A percentile compares a stretch with the other conserved stretches of the same genome.
Conservation (phyloP, 495 filamentous ascomycete genomes). For the Talaromyces nanjingensis region DNA sequence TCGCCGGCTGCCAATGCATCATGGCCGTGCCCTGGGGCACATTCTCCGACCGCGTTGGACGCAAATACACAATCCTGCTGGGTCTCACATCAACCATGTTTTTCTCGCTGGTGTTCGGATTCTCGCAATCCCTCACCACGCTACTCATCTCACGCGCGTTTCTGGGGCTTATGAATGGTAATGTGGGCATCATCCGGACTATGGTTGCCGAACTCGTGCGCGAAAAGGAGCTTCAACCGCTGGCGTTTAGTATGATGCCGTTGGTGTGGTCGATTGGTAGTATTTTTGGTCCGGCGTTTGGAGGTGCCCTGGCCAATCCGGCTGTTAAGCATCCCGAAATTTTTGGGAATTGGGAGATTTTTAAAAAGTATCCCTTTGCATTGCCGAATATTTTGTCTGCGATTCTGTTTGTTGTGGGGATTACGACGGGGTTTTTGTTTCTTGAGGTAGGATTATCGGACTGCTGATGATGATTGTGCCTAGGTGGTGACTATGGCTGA, state of each 20-base stretch:
- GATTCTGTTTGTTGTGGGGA: slow-evolving; percentile 63
- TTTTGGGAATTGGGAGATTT: slow-evolving; percentile 59
- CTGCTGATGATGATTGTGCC: slow-evolving; percentile 1
- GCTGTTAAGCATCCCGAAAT: slow-evolving; percentile 57
- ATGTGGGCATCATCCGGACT: slow-evolving; percentile 73
- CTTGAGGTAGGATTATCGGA: slow-evolving; percentile 36
- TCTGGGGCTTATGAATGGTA: slow-evolving; percentile 67
- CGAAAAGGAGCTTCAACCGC: slow-evolving; percentile 71
- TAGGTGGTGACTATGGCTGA: slow-evolving; percentile 4
- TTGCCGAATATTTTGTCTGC: slow-evolving; percentile 76
- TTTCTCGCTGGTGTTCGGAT: slow-evolving; percentile 65
- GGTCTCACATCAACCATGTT: slow-evolving; percentile 69
- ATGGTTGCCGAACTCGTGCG: slow-evolving; percentile 82
- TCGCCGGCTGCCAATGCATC: slow-evolving; percentile 63
- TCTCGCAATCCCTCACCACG: slow-evolving; percentile 66
- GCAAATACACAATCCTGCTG: slow-evolving; percentile 67
- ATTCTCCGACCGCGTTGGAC: slow-evolving; percentile 63
- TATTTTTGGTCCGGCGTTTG: slow-evolving; percentile 85
- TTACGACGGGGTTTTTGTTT: slow-evolving; percentile 64
- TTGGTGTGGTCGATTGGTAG: slow-evolving; percentile 73
- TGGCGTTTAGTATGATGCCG: slow-evolving; percentile 80
- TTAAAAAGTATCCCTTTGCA: slow-evolving; percentile 69
- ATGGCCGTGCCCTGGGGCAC: slow-evolving; percentile 78
- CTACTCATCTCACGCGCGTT: slow-evolving; percentile 62
- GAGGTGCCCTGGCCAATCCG: slow-evolving; percentile 77